phyloP scores from a whole-genome alignment of 345 rosid genomes.

The Populus tremula region DNA sequence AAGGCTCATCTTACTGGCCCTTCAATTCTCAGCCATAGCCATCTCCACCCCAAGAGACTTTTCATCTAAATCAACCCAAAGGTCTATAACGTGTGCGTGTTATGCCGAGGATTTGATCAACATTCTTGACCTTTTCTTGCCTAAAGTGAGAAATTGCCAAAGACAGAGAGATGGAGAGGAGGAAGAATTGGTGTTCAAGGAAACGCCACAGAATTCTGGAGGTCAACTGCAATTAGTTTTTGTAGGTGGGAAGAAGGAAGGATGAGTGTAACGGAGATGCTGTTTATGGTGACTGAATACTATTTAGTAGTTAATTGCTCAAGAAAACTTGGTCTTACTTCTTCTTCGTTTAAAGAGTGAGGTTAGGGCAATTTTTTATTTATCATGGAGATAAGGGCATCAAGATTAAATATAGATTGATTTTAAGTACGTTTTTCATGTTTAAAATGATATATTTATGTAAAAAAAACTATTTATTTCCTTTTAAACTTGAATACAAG shows the following conservation, averaged over 20 bases:
- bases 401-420: too few relatives aligned
- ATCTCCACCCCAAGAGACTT: conserved; percentile 3
- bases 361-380: too few relatives aligned
- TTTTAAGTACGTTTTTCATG: too few relatives aligned
- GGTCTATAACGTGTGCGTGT: background rate
- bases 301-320: too few relatives aligned
- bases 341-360: too few relatives aligned
- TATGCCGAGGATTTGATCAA: background rate
- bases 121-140: background rate
- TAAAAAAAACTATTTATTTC: too few relatives aligned
- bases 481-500: too few relatives aligned
- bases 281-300: background rate
- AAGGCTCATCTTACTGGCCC: conserved; percentile 14
- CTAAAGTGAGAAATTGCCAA: background rate
- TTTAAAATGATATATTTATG: too few relatives aligned
- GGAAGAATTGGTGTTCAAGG: background rate
- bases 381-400: too few relatives aligned
- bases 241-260: background rate
- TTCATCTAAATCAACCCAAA: conserved; percentile 14
- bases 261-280: background rate
- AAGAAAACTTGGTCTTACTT: too few relatives aligned
- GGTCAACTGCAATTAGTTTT: background rate
- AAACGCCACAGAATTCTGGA: background rate
- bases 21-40: background rate
- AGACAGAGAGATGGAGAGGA: background rate